Evolutionary conservation across 2,329 filamentous ascomycete genomes (phyloP), one percentile per base, ranked within the genome.

Genomic region (Xylariomycetidae sp.): DNA sequence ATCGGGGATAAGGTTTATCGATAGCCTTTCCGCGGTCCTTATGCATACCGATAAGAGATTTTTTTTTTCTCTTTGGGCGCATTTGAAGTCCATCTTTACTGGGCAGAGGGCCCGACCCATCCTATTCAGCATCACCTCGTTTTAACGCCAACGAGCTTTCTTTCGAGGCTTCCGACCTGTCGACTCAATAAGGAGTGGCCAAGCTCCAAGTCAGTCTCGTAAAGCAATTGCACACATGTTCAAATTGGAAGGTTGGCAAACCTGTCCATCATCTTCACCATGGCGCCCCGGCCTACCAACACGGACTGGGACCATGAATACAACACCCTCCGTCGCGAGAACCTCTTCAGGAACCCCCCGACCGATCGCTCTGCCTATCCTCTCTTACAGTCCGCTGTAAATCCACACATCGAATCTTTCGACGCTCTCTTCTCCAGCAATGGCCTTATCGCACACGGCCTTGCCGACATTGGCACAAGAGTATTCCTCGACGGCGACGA

Each of bases 341-440:
- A 85, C 32, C 82, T 98, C 15, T 98, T 98, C 60, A 74, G 77
- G 52, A 81, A 93, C 47, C 90, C 92, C 13, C 90, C 92, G 0
- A 82, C 76, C 53, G 89, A 96, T 57, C 82, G 78, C 48, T 84
- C 84, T 8, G 87, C 90, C 38, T 96, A 94, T 55, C 92, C 92
- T 10, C 75, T 84, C 15, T 76, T 98, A 29, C 82, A 89, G 50
- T 75, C 76, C 40, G 85, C 90, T n/a, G 80, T 96, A 39, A 74
- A 85, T 46, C 92, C 92, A 31, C 92, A 98, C 61, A 83, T 96
- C 50, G 82, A 95, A 53, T 92, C 92, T 6, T 98, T 95, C 76
- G 95, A 98, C 67, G 80, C 80, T 32, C 72, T 96, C 29, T 93
- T 95, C 56, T 76, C 79, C 19, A 69, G 73, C 37, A 73, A 82